Base-by-base conservation (phyloP, 768 basidiomycete genomes). In the Sistotremastrum niveocremeum region DNA sequence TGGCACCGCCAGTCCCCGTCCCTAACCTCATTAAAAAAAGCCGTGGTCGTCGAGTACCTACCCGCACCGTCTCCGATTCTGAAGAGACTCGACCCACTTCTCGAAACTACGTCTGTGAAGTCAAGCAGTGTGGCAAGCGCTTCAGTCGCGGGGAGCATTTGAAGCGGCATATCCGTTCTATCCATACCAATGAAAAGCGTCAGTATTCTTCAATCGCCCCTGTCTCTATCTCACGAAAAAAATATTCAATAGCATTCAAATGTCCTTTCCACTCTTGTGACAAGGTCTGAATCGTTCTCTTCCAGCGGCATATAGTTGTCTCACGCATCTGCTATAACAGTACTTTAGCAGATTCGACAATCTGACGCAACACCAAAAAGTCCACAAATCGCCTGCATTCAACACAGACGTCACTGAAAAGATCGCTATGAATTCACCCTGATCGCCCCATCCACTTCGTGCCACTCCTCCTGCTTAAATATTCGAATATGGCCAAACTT, bases 131-230 rank as follows among this genome's bases (percentile, higher is more conserved):
- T 58, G 79, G 76, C 11, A 83, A 82, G 57, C 77, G 76, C 48
- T 85, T 85, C 60, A 72, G 74, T 56, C 73, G 83, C 30, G 75
- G 76, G 4, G 83, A 85, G 53, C 83, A 85, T 60, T 70, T 85
- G 47, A 84, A 84, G 65, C 67, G 83, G 41, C 82, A 84, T 58
- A 75, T 83, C 49, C 66, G 80, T 44, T 77, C 77, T 49, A 81
- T 84, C 51, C 82, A 84, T 53, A 82, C 81, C 1, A 70, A 81
- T 56, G 80, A 83, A 55, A 82, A 82, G 69, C 83, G 82, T 84
- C 56, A 61, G 83, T 69, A 38, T 42, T 42, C 41, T 45, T 37
- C 12, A 5, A 41, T 46, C 34, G 32, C 53, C 54, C 52, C 44
- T 49, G 43, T 39, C 52, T 49, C 28, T 48, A 39, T 45, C 41